Evolutionary conservation across 768 basidiomycete species (phyloP).

Genomic region (Nidularia pulvinata): DNA sequence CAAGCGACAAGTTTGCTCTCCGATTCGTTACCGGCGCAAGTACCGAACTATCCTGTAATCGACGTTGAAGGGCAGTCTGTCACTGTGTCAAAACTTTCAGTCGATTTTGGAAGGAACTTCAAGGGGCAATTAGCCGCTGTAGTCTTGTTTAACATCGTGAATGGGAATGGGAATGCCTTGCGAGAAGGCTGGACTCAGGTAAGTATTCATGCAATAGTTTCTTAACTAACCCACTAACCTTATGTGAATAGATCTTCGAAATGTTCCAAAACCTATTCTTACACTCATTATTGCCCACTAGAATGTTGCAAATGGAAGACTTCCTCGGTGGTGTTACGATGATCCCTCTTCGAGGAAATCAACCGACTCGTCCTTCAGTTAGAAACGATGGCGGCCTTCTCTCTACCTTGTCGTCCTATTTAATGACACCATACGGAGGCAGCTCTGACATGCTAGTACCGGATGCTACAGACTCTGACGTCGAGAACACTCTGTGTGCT

Average conservation of each 20-base stretch:
- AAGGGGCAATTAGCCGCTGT: slow-evolving; percentile 96
- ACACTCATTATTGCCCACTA: slow-evolving; percentile 86
- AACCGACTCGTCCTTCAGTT: slow-evolving; percentile 58
- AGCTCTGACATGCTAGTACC: slow-evolving; percentile 78
- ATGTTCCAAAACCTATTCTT: slow-evolving; percentile 98
- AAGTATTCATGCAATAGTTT: slow-evolving; percentile 8
- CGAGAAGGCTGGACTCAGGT: slow-evolving; percentile 96
- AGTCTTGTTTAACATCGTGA: slow-evolving; percentile 96
- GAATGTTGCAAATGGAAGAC: slow-evolving; percentile 97
- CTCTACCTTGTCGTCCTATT: slow-evolving; percentile 92
- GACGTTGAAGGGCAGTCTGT: slow-evolving; percentile 89
- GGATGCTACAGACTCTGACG: slow-evolving; percentile 87
- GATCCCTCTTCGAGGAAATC: slow-evolving; percentile 85
- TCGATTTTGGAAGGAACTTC: slow-evolving; percentile 94
- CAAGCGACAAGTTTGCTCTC: slow-evolving; percentile 88
- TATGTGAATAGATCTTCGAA: slow-evolving; percentile 78
- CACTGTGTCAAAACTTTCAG: slow-evolving; percentile 90
- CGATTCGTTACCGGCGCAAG: slow-evolving; percentile 64
- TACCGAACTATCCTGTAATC: slow-evolving; percentile 86
- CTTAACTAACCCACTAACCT: no score
- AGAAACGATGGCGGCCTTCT: slow-evolving; percentile 89
- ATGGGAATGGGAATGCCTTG: slow-evolving; percentile 92
- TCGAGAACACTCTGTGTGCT: slow-evolving; percentile 93
- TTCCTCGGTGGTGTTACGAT: slow-evolving; percentile 94
- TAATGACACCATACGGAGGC: slow-evolving; percentile 90